phyloP scores from a whole-genome alignment of 2,329 filamentous ascomycete genomes.

The Akanthomyces uredinophilus region DNA sequence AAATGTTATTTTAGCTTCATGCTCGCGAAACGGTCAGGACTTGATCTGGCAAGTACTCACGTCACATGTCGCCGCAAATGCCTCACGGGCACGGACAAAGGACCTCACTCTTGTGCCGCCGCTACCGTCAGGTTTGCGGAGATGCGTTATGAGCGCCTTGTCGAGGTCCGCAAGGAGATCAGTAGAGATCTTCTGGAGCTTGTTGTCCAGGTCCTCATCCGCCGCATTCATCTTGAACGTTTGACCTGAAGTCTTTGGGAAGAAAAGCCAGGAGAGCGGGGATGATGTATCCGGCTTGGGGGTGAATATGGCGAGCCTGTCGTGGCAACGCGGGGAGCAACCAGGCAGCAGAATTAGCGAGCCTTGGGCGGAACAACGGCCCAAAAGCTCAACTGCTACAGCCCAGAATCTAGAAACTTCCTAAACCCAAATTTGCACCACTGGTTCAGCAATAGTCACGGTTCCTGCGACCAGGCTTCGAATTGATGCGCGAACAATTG shows the following conservation, averaged over 20 bases:
- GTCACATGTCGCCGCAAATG: constrained; percentile 40
- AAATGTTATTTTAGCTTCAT: constrained; percentile 12
- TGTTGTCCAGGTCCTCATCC: constrained; percentile 56
- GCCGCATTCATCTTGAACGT: constrained; percentile 49
- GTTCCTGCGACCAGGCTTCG: neutral
- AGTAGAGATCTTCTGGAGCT: constrained; percentile 55
- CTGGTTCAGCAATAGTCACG: neutral
- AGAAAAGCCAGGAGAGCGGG: neutral
- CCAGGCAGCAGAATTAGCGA: constrained; percentile 5
- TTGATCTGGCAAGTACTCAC: constrained; percentile 29
- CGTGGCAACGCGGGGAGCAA: constrained; percentile 5
- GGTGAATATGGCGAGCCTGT: neutral
- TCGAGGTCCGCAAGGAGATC: constrained; percentile 57
- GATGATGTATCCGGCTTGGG: neutral
- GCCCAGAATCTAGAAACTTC: neutral
- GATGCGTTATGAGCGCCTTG: constrained; percentile 44
- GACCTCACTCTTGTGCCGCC: constrained; percentile 39
- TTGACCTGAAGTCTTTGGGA: no score
- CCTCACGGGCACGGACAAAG: constrained; percentile 46
- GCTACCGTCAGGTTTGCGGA: constrained; percentile 46
- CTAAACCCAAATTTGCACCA: neutral
- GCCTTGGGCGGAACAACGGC: no score
- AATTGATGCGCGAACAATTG: neutral
- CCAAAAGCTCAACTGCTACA: neutral
- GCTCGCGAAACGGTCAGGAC: constrained; percentile 5